Evolutionary conservation across 257 asterid species (phyloP).

Genomic region (Thymus quinquecostatus): DNA sequence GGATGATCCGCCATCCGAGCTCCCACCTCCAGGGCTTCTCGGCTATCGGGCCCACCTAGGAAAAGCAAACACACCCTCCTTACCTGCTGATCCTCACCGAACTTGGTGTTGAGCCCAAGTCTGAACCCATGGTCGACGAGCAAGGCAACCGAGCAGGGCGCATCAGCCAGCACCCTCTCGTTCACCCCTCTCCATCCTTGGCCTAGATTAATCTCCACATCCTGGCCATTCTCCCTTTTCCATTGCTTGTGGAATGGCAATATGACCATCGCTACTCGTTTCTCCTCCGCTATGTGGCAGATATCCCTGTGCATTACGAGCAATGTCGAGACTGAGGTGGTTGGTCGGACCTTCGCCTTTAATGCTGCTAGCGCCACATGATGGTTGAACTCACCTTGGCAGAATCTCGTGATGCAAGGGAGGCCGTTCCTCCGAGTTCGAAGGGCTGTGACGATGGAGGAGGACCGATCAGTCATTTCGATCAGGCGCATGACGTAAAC

Average conservation of each 20-base stretch:
- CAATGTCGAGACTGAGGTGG: neutral
- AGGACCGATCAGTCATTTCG: neutral
- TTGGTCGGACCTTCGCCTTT: neutral
- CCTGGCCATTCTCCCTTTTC: conserved; percentile 13
- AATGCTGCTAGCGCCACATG: neutral
- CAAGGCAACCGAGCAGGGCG: conserved; percentile 26
- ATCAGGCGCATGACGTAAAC: neutral
- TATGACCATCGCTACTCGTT: conserved; percentile 33
- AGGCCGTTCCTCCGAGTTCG: neutral
- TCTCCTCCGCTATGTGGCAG: conserved; percentile 41
- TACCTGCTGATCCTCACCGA: neutral
- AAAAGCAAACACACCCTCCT: neutral
- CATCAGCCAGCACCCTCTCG: conserved; percentile 33
- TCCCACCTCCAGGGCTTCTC: neutral
- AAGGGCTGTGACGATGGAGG: neutral
- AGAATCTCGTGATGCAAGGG: neutral
- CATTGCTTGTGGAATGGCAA: conserved; percentile 5
- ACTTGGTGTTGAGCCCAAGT: neutral
- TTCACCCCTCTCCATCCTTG: conserved; percentile 51
- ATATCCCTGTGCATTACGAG: neutral
- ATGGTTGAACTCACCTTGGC: neutral
- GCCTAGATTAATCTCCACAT: conserved; percentile 29
- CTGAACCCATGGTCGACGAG: neutral
- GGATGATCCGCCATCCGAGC: neutral
- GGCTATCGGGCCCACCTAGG: neutral